These are phyloP conservation scores for Iris macrosiphon DNA, from an alignment of 106 monocot species.

Conservation along the genomic window DNA sequence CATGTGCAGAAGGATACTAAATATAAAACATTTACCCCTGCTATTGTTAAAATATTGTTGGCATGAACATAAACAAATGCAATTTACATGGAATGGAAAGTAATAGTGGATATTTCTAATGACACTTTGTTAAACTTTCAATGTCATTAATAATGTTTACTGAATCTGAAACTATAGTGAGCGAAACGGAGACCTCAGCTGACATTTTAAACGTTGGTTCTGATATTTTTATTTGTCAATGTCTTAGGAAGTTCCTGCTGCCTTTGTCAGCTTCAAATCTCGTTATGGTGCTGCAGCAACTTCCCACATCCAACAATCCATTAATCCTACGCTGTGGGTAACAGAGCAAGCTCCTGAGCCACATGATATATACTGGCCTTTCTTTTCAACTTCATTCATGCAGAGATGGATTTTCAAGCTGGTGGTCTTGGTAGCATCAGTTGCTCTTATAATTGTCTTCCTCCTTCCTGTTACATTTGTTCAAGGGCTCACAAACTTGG, in stretches of 20 bases:
- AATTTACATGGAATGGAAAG: too few species aligned
- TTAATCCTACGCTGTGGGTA: slow-evolving; percentile 78
- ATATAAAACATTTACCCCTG: too few species aligned
- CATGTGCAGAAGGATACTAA: too few species aligned
- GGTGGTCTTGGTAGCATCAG: slow-evolving; percentile 60
- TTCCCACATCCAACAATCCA: slow-evolving; percentile 58
- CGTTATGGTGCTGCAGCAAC: slow-evolving; percentile 67
- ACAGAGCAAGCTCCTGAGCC: slow-evolving; percentile 95
- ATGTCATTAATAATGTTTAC: too few species aligned
- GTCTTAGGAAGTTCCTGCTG: slow-evolving; percentile 80
- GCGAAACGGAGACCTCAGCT: too few species aligned
- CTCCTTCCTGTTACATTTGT: slow-evolving; percentile 83
- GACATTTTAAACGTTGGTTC: too few species aligned
- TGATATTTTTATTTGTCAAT: slow-evolving; percentile 8
- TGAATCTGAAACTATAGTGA: too few species aligned
- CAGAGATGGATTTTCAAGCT: slow-evolving; percentile 84
- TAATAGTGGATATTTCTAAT: too few species aligned
- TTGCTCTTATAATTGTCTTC: slow-evolving; percentile 65
- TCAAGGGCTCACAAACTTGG: slow-evolving; percentile 85
- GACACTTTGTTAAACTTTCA: too few species aligned
- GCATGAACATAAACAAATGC: too few species aligned
- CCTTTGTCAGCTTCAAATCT: slow-evolving; percentile 94
- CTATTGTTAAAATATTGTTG: too few species aligned
- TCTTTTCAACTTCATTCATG: slow-evolving; percentile 79
- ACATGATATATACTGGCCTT: slow-evolving; percentile 93